A percentile compares a stretch with the other conserved stretches of the same genome.
Evolutionary conservation across 345 rosid genomes (phyloP).

Genomic region (Capsella bursapastoris): DNA sequence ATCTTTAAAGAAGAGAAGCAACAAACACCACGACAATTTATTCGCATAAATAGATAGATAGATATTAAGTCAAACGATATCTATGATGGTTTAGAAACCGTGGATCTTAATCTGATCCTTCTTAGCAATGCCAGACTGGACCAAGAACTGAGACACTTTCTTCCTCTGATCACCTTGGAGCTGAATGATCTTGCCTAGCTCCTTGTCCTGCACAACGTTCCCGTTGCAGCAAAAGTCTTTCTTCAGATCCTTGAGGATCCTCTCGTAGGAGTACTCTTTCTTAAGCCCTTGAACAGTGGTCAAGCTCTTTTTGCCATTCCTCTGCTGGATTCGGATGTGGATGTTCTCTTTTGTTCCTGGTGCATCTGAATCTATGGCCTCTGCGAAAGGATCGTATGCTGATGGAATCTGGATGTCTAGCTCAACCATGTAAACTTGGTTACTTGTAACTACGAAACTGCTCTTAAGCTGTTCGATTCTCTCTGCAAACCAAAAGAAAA

Average conservation of each 20-base stretch:
- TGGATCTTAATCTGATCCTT: conserved; percentile 85
- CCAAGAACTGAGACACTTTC: conserved; percentile 73
- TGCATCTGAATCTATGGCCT: conserved; percentile 58
- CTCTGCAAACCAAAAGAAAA: not conserved
- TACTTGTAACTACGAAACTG: conserved; percentile 10
- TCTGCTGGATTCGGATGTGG: conserved; percentile 75
- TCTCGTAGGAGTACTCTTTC: conserved; percentile 69
- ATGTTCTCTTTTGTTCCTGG: conserved; percentile 66
- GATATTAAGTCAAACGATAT: not conserved
- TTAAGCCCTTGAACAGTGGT: conserved; percentile 79
- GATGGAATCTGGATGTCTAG: conserved; percentile 62
- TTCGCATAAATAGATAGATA: not conserved
- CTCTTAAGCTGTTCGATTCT: not conserved
- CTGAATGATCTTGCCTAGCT: conserved; percentile 85
- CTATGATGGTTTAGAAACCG: conserved; percentile 55
- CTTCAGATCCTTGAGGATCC: conserved; percentile 80
- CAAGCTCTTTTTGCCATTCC: conserved; percentile 83
- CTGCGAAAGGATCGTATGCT: conserved; percentile 74
- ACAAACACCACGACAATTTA: conserved; percentile 17
- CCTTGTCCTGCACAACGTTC: conserved; percentile 84
- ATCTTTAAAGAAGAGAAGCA: not conserved
- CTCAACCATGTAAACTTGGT: conserved; percentile 78
- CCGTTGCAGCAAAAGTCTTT: conserved; percentile 90
- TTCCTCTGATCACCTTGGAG: conserved; percentile 96
- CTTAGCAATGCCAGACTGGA: conserved; percentile 64